Evolutionary conservation across 2,329 filamentous ascomycete species (phyloP), one percentile per base, ranked within the genome.

Genomic region (Hirsutella minnesotensis): DNA sequence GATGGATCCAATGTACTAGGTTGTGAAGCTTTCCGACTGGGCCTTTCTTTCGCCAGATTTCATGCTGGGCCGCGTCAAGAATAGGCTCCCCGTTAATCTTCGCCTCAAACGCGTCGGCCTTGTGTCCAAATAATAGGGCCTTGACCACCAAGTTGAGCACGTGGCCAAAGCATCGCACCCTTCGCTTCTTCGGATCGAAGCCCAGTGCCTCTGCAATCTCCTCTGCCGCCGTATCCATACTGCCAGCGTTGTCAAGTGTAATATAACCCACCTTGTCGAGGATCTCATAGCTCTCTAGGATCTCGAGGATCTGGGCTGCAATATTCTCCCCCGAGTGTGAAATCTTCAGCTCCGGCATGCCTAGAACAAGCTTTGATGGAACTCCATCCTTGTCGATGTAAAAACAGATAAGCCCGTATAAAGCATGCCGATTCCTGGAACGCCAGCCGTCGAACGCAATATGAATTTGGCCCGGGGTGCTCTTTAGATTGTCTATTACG

Each of bases 401-500:
- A 38, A 46, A 47, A 35, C 43, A 48, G 15, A 20, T 22, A 16
- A 53, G 40, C 12, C 46, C 44, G 33, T 51, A 51, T 37, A 53
- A 27, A 20, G 41, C 38, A 27, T 47, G 45, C 5, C 41, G 27
- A 35, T 48, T 51, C 12, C 35, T 27, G 3, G 44, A 41, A 16
- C 39, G 43, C 39, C 36, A 46, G 9, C 47, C 44, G 39, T 51
- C 46, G 43, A 51, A 51, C 7, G 43, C n/a, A 34, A 48, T 40
- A 39, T 51, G 43, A 21, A 47, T 42, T 38, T 35, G 29, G 2
- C 42, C 40, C 16, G 30, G 44, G 30, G 31, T 38, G 12, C 16
- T 27, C 36, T 13, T 38, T 8, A 22, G 19, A 21, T 24, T 10
- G 36, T 27, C 20, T 9, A 37, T 37, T 37, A 19, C 21, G 13